Percentiles rank a stretch among this genome's conserved stretches.
These are phyloP conservation scores for Phaeotremella fagi DNA, from an alignment of 768 basidiomycete genomes.

Conservation along the genomic window DNA sequence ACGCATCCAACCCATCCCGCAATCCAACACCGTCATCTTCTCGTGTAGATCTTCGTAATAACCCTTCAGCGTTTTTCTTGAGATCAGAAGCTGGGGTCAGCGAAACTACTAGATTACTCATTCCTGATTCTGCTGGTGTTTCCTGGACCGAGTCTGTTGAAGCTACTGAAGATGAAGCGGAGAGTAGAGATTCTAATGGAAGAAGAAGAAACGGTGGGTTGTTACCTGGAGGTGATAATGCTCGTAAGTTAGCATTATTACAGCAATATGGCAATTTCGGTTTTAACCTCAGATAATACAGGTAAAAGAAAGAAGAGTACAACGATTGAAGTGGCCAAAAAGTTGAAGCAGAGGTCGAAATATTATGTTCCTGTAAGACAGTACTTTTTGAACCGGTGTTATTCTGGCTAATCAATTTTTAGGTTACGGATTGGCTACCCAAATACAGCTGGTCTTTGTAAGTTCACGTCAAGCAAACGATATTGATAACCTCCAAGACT, in stretches of 20 bases:
- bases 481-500: conserved; percentile 49
- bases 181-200: neutral
- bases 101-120: neutral
- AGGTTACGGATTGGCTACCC: conserved; percentile 46
- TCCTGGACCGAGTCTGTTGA: too few species aligned
- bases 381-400: neutral
- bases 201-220: neutral
- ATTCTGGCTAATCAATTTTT: neutral
- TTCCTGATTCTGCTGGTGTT: neutral
- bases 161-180: neutral
- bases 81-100: neutral
- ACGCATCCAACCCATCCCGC: too few species aligned
- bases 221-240: neutral
- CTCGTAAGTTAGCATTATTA: neutral
- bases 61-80: neutral
- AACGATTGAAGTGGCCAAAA: conserved; percentile 26
- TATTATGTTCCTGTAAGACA: conserved; percentile 43
- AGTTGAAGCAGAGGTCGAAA: conserved; percentile 41
- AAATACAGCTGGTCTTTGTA: conserved; percentile 44
- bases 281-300: neutral
- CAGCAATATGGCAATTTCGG: neutral
- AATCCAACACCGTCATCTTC: neutral
- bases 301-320: neutral
- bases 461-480: conserved; percentile 3
- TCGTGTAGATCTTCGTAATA: neutral